phyloP scores from a whole-genome alignment of 1,139 yeast species.

The Geotrichum klebahnii region DNA sequence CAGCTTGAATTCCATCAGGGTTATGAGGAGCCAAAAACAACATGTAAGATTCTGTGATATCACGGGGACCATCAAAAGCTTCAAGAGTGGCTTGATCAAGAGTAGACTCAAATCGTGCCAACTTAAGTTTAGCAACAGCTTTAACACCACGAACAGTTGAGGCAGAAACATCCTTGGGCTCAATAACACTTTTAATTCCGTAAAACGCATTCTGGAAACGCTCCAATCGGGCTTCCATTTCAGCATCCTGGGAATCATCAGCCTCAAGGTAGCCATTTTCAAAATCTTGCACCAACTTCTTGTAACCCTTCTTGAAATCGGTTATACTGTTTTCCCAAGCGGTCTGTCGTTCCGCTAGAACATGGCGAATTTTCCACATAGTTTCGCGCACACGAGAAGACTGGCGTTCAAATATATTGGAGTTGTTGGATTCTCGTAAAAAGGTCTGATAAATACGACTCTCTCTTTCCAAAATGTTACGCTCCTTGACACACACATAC shows the following conservation, averaged over 20 bases:
- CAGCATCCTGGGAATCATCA: constrained; percentile 51
- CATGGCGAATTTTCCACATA: constrained; percentile 79
- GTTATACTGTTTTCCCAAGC: constrained; percentile 61
- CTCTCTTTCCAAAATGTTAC: constrained; percentile 78
- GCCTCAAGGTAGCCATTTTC: background rate
- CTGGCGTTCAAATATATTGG: constrained; percentile 38
- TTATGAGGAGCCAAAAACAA: constrained; percentile 43
- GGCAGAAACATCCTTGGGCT: constrained; percentile 53
- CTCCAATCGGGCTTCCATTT: constrained; percentile 62
- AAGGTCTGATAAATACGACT: constrained; percentile 44
- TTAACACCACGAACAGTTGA: constrained; percentile 64
- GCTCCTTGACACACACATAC: constrained; percentile 82
- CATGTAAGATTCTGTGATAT: constrained; percentile 51
- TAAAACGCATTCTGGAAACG: constrained; percentile 77
- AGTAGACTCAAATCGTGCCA: constrained; percentile 44
- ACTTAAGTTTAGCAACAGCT: constrained; percentile 63
- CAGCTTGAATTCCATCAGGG: constrained; percentile 42
- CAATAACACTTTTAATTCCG: constrained; percentile 49
- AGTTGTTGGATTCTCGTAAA: constrained; percentile 45
- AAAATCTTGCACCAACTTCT: constrained; percentile 25
- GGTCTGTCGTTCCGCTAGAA: constrained; percentile 77
- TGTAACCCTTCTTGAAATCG: constrained; percentile 45
- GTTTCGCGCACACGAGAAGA: constrained; percentile 38
- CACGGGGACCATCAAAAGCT: constrained; percentile 36
- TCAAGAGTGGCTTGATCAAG: constrained; percentile 27